Percentiles rank a stretch among this genome's conserved stretches.
Conservation (phyloP, 768 basidiomycete species). For the Lactarius sanguifluus region DNA sequence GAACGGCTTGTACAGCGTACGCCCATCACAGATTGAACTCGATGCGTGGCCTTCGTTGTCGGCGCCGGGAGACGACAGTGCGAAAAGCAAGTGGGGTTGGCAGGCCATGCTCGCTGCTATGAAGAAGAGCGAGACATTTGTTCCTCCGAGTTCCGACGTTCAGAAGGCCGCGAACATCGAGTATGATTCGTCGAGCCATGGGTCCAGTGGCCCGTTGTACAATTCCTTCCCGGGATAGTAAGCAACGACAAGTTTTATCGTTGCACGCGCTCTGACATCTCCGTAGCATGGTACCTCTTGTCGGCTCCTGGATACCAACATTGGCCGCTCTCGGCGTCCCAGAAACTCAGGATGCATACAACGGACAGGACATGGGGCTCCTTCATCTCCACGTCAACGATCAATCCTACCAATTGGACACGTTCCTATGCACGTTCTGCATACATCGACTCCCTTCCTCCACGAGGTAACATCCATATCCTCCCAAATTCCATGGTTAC, state of each 20-base stretch:
- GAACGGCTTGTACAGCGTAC: slow-evolving; percentile 67
- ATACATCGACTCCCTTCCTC: slow-evolving; percentile 65
- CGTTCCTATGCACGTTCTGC: slow-evolving; percentile 63
- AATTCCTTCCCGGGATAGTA: slow-evolving; percentile 53
- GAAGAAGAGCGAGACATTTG: slow-evolving; percentile 57
- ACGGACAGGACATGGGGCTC: slow-evolving; percentile 49
- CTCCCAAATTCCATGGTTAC: slow-evolving; percentile 61
- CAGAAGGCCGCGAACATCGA: slow-evolving; percentile 45
- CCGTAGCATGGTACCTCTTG: slow-evolving; percentile 30
- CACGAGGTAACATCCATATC: slow-evolving; percentile 62
- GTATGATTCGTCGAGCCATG: slow-evolving; percentile 48
- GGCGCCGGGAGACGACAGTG: slow-evolving; percentile 35
- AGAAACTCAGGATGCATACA: slow-evolving; percentile 43
- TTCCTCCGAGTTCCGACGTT: slow-evolving; percentile 46
- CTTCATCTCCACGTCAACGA: slow-evolving; percentile 55
- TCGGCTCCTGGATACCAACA: slow-evolving; percentile 49
- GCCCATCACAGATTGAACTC: slow-evolving; percentile 50
- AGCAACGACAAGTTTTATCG: slow-evolving; percentile 30
- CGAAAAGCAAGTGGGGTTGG: slow-evolving; percentile 46
- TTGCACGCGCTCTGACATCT: background rate
- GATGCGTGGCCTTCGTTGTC: slow-evolving; percentile 49
- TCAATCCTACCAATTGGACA: slow-evolving; percentile 64
- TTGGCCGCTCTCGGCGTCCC: slow-evolving; percentile 47
- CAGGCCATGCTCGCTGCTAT: slow-evolving; percentile 46
- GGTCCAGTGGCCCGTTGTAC: slow-evolving; percentile 52